Conservation (phyloP, 805 yeast species). For the Lachancea sp. region DNA sequence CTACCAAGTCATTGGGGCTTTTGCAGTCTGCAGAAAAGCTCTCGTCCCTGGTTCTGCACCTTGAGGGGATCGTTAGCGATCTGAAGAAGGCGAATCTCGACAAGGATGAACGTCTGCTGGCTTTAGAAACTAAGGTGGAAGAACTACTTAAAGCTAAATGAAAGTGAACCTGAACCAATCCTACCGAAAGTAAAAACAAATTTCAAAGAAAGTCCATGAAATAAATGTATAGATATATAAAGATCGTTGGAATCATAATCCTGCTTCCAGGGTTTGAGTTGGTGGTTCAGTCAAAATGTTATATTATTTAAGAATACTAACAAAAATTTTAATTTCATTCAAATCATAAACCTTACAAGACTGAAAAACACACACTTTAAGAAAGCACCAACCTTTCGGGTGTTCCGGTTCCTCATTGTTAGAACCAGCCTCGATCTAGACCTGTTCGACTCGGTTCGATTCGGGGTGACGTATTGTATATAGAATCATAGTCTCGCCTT, state of each 20-base stretch:
- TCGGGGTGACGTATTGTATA: slow-evolving; percentile 2
- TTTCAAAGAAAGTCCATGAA: no score
- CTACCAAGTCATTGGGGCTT: slow-evolving; percentile 52
- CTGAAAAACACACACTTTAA: background rate
- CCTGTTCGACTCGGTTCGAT: background rate
- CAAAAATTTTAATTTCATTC: background rate
- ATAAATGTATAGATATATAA: no score
- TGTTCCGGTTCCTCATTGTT: background rate
- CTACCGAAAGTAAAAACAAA: no score
- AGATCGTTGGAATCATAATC: no score
- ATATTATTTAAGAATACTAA: background rate
- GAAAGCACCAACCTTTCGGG: background rate
- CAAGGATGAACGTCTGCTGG: slow-evolving; percentile 55
- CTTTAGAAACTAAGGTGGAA: slow-evolving; percentile 58
- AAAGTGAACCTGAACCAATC: no score
- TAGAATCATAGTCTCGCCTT: background rate
- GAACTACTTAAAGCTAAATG: slow-evolving; percentile 40
- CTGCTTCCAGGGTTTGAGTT: no score
- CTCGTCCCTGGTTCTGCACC: slow-evolving; percentile 47
- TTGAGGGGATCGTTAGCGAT: slow-evolving; percentile 50
- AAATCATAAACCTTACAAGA: background rate
- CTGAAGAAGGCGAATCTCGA: slow-evolving; percentile 50
- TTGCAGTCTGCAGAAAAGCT: slow-evolving; percentile 67
- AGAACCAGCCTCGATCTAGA: background rate
- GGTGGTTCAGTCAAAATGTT: no score